Base-by-base conservation (phyloP, 176 grass and related monocot species). In the Lolium perenne region DNA sequence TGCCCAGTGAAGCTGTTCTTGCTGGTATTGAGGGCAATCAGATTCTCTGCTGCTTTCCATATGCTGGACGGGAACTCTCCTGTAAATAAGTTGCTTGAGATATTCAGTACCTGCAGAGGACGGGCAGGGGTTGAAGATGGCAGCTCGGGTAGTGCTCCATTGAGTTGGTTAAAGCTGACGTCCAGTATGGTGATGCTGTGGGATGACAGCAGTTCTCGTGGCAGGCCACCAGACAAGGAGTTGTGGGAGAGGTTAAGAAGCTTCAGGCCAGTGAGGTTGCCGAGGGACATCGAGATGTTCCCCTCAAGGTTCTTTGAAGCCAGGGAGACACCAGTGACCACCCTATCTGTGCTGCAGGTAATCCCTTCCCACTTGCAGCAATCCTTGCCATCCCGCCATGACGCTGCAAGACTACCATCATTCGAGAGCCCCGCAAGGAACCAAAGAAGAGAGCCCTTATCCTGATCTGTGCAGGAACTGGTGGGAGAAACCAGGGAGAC, bases 211-310 rank as follows among this genome's bases (percentile, higher is more conserved):
- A 89, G 3, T 59, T 71, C 40, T 0, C 0, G 25, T 29, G 77
- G 82, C 1, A 92, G 58, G n/a, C 26, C 73, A 71, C 90, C 82
- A 0, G 82, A 71, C 20, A 89, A 35, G 4, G 14, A 82, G 67
- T 92, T 89, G 23, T 81, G 20, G 16, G 90, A 92, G 3, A 92
- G 53, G 41, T 92, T 77, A 17, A 92, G 86, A 38, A 10, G 50
- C 61, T 68, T 10, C 61, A 92, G 66, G 17, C 47, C 1, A 4
- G 17, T 83, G 3, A 92, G 79, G 51, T 89, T 83, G 6, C 62
- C 82, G n/a, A 92, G 43, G 7, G 77, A 83, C 15, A 64, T 71
- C n/a, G 90, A 92, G 66, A 92, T 92, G 64, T 41, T 20, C 47
- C 90, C 86, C 32, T 59, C 38, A 16, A 92, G 82, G 8, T 72